Evolutionary conservation across 768 basidiomycete genomes (phyloP), one percentile per base, ranked within the genome.

Genomic region (Macrolepiota albuminosa): DNA sequence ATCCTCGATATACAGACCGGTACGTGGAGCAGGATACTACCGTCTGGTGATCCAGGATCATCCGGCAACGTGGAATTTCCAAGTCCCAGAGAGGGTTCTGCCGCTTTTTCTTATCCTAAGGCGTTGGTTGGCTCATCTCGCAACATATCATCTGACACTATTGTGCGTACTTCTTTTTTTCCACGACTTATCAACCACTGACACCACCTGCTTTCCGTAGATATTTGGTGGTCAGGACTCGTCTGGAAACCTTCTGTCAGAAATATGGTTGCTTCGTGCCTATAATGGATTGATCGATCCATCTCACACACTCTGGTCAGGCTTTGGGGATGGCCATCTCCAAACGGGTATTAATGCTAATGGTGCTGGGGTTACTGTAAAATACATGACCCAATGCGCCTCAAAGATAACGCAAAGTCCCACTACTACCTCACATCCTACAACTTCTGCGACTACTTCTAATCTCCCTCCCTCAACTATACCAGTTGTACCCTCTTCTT

Each of bases 201-300:
- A 59, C 42, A 50, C 6, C 4, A 5, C n/a, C 46, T 59, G n/a
- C 58, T 37, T 57, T 45, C 46, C 24, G 18, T 54, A 81, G 80
- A 71, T 93, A 10, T 93, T 91, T 63, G 91, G 91, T 37, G 91
- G 91, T 43, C 81, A 81, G 64, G 89, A 91, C 68, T 75, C 77
- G 47, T 69, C 74, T 57, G 91, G 91, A 14, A 82, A 76, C 29
- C 86, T 89, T 67, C 76, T 91, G 4, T 81, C 84, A 43, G 91
- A 93, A 58, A 67, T 93, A 11, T 93, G 91, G 91, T 69, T 93
- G 8, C 76, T 93, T 61, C 78, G 91, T 56, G 82, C 88, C 4
- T 93, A 92, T 70, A 78, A 80, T 61, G 86, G 78, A n/a, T 71
- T 78, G 36, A 67, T 89, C 57, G 80, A 81, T n/a, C 63, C 79